Conservation (phyloP, 768 basidiomycete genomes). For the Leccinum variicolor region DNA sequence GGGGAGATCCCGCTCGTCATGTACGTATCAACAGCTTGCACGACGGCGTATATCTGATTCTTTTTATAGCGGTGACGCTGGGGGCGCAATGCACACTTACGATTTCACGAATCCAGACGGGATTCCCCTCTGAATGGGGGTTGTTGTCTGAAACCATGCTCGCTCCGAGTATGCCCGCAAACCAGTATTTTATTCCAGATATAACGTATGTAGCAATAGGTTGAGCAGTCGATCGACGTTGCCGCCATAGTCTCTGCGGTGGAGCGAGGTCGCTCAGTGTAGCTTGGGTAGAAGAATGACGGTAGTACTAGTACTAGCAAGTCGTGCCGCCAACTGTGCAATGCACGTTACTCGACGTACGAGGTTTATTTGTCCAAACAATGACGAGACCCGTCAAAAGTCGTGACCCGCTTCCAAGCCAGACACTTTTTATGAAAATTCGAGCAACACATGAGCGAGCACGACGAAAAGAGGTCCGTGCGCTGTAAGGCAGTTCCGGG, state of each 20-base stretch:
- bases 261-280: neutral
- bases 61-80: slow-evolving; percentile 43
- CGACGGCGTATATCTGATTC: slow-evolving; percentile 19
- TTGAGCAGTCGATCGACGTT: neutral
- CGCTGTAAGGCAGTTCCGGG: slow-evolving; percentile 30
- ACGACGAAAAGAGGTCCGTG: slow-evolving; percentile 33
- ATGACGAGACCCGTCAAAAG: slow-evolving; percentile 10
- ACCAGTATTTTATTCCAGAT: slow-evolving; percentile 2
- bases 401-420: slow-evolving; percentile 11
- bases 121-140: slow-evolving; percentile 11
- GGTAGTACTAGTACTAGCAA: neutral
- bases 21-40: slow-evolving; percentile 38
- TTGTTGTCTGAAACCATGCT: neutral
- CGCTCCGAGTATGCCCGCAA: slow-evolving; percentile 10
- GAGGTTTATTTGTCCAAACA: slow-evolving; percentile 31
- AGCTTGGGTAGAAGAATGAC: neutral
- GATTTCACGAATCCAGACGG: slow-evolving; percentile 29
- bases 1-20: slow-evolving; percentile 58
- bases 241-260: neutral
- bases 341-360: neutral
- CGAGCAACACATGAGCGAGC: slow-evolving; percentile 23
- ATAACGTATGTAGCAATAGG: neutral
- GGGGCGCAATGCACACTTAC: slow-evolving; percentile 48
- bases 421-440: slow-evolving; percentile 10
- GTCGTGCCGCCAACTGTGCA: neutral